A percentile compares a stretch with the other conserved stretches of the same genome.
Conservation (phyloP, 2,329 filamentous ascomycete genomes). For the Epichloe coenophiala region DNA sequence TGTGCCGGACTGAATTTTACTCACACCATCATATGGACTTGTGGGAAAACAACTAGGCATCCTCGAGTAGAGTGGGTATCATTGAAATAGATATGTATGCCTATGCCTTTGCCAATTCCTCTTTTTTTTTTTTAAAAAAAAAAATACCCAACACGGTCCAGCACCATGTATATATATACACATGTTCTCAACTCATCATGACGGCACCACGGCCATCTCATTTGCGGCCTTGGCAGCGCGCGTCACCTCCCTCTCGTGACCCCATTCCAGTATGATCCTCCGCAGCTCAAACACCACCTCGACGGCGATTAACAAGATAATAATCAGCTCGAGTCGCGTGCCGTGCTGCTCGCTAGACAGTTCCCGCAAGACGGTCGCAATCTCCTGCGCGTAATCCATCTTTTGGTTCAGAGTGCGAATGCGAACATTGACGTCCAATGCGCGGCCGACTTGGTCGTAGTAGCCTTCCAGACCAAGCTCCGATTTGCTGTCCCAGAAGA, state of each 20-base stretch:
- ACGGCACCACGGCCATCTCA: too few relatives aligned
- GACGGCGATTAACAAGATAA: conserved; percentile 83
- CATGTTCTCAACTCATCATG: conserved; percentile 4
- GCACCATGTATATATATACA: background rate
- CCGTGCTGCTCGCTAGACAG: conserved; percentile 84
- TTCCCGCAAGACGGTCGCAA: conserved; percentile 77
- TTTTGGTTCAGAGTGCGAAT: conserved; percentile 91
- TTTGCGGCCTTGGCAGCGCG: conserved; percentile 4
- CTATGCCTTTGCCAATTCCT: background rate
- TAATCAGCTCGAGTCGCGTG: conserved; percentile 82
- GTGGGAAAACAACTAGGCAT: too few relatives aligned
- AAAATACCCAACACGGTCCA: background rate
- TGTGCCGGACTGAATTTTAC: too few relatives aligned
- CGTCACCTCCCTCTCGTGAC: conserved; percentile 20
- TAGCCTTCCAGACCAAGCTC: conserved; percentile 87
- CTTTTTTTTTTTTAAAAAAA: too few relatives aligned
- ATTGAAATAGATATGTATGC: background rate
- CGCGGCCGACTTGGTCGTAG: conserved; percentile 84
- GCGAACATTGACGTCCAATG: conserved; percentile 79
- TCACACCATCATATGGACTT: background rate
- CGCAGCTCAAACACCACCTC: conserved; percentile 83
- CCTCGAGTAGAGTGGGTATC: background rate
- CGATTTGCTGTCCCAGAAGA: conserved; percentile 89
- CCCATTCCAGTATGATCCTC: conserved; percentile 53
- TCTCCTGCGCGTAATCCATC: conserved; percentile 95